A percentile compares a stretch with the other conserved stretches of the same genome.
These are phyloP conservation scores for Grosmannia clavigera DNA, from an alignment of 2,329 filamentous ascomycete genomes.

Conservation along the genomic window DNA sequence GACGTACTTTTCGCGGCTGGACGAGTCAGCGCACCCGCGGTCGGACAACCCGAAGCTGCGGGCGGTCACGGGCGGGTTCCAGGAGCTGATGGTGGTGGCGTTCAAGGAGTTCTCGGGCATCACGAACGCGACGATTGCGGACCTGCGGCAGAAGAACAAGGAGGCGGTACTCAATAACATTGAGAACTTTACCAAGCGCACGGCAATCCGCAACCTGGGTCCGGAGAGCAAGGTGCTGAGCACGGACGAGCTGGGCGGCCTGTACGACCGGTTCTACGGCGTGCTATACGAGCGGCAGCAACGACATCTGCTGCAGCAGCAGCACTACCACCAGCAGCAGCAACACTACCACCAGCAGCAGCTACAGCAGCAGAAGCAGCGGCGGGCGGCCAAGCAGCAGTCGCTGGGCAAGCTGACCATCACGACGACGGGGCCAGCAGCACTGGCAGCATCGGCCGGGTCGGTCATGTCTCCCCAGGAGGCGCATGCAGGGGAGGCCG, in stretches of 20 bases:
- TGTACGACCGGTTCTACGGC: slow-evolving; percentile 91
- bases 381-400: slow-evolving; percentile 9
- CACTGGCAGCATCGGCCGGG: not conserved
- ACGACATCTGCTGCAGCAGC: slow-evolving; percentile 47
- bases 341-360: slow-evolving; percentile 35
- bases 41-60: slow-evolving; percentile 91
- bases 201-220: slow-evolving; percentile 87
- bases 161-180: slow-evolving; percentile 90
- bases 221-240: slow-evolving; percentile 89
- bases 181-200: slow-evolving; percentile 93
- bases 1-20: slow-evolving; percentile 81
- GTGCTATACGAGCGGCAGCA: slow-evolving; percentile 88
- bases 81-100: slow-evolving; percentile 97
- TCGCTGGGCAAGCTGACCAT: not conserved
- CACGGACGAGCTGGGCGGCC: slow-evolving; percentile 70
- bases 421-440: not conserved
- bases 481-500: slow-evolving; percentile 48
- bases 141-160: slow-evolving; percentile 84
- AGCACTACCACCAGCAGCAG: slow-evolving; percentile 66
- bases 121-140: slow-evolving; percentile 83
- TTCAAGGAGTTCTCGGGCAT: slow-evolving; percentile 97
- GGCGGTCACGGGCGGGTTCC: slow-evolving; percentile 93
- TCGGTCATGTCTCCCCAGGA: too few species aligned
- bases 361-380: not conserved
- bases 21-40: slow-evolving; percentile 90